phyloP scores from a whole-genome alignment of 1,139 yeast genomes.

The Nakaseomyces kungkrabaensis region DNA sequence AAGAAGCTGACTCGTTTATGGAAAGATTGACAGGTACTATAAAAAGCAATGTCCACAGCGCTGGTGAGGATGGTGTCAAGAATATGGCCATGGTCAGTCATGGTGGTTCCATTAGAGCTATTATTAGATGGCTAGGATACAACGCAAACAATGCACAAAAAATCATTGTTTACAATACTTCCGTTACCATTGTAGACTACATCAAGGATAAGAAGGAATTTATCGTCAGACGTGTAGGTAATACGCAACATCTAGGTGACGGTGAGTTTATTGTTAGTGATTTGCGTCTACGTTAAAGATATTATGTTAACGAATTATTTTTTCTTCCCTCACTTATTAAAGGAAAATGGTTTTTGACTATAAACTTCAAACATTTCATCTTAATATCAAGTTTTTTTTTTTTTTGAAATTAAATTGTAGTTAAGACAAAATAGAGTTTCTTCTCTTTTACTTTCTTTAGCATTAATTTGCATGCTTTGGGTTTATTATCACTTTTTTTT shows the following conservation, averaged over 20 bases:
- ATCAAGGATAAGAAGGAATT: conserved; percentile 34
- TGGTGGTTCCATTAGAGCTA: conserved; percentile 73
- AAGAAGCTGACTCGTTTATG: conserved; percentile 38
- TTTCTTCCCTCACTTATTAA: too few species aligned
- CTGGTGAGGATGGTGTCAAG: conserved; percentile 28
- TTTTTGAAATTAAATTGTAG: too few species aligned
- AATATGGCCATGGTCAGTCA: conserved; percentile 67
- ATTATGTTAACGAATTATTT: background rate
- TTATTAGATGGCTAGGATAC: conserved; percentile 36
- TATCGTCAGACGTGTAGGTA: conserved; percentile 43
- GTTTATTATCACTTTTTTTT: background rate
- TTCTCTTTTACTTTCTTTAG: too few species aligned
- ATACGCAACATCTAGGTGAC: conserved; percentile 54
- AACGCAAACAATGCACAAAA: conserved; percentile 32
- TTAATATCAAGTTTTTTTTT: too few species aligned
- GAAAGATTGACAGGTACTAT: conserved; percentile 44
- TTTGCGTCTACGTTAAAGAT: conserved; percentile 33
- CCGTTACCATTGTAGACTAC: conserved; percentile 55
- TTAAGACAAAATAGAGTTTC: too few species aligned
- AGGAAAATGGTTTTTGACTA: too few species aligned
- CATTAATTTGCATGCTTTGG: background rate
- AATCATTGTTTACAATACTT: conserved; percentile 60
- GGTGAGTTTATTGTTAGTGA: conserved; percentile 44
- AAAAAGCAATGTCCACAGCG: conserved; percentile 35
- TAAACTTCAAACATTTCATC: too few species aligned